Evolutionary conservation across 2,329 filamentous ascomycete species (phyloP).

Genomic region (Hypoxylon sp.): DNA sequence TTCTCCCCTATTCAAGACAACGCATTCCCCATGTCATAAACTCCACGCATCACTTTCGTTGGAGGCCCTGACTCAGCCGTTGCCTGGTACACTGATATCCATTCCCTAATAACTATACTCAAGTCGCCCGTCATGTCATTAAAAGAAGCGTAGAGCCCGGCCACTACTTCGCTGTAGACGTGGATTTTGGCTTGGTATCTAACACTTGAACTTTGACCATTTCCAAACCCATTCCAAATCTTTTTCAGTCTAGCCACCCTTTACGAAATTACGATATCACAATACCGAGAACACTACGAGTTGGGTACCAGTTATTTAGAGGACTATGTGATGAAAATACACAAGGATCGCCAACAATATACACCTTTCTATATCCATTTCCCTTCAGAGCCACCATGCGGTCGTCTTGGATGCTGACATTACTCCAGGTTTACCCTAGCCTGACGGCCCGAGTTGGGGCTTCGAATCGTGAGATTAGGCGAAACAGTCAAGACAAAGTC

Average conservation of each 20-base stretch:
- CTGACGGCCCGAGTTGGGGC: conserved; percentile 38
- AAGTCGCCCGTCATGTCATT: conserved; percentile 25
- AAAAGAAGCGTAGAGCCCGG: conserved; percentile 28
- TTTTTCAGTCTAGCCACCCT: conserved; percentile 7
- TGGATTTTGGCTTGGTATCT: background rate
- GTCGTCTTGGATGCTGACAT: conserved; percentile 47
- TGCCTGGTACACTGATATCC: conserved; percentile 44
- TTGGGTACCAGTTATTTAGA: conserved; percentile 21
- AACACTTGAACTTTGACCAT: conserved; percentile 2
- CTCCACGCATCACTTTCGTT: conserved; percentile 35
- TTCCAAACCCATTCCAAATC: conserved; percentile 4
- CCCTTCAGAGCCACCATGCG: conserved; percentile 41
- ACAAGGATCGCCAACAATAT: conserved; percentile 13
- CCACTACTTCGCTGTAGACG: conserved; percentile 13
- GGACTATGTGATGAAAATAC: conserved; percentile 26
- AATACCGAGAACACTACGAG: conserved; percentile 8
- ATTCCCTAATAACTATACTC: conserved; percentile 42
- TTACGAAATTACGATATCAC: conserved; percentile 17
- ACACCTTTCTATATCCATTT: conserved; percentile 16
- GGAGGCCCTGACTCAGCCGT: conserved; percentile 34
- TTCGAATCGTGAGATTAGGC: conserved; percentile 16
- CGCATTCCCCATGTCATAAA: conserved; percentile 45
- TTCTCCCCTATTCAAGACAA: conserved; percentile 44
- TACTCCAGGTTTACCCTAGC: conserved; percentile 46
- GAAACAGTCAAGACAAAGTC: conserved; percentile 12